phyloP scores from a whole-genome alignment of 305 asterid species.

The Ajuga reptans region DNA sequence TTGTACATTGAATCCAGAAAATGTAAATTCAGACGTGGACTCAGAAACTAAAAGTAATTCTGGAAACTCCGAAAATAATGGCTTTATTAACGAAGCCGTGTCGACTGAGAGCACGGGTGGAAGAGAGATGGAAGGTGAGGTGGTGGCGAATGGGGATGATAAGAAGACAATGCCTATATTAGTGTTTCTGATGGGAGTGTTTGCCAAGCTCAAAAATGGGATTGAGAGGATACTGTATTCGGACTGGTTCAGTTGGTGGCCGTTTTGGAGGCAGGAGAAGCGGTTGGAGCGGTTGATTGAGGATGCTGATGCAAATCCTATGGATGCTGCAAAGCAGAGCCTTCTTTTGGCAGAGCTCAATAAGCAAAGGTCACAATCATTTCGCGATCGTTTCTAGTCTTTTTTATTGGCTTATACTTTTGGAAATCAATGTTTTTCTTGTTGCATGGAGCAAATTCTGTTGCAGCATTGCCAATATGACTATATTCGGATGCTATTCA shows the following conservation, averaged over 20 bases:
- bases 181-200: constrained; percentile 47
- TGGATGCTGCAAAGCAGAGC: constrained; percentile 49
- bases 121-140: constrained; percentile 17
- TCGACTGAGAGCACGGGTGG: constrained; percentile 18
- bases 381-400: neutral
- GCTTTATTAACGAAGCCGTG: constrained; percentile 11
- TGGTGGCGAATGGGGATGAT: constrained; percentile 25
- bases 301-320: constrained; percentile 64
- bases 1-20: constrained; percentile 43
- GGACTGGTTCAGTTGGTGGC: constrained; percentile 63
- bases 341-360: constrained; percentile 62
- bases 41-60: constrained; percentile 20
- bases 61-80: constrained; percentile 19
- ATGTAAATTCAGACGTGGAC: constrained; percentile 27
- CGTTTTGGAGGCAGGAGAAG: constrained; percentile 61
- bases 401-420: neutral
- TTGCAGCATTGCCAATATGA: neutral
- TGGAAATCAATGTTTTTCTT: neutral
- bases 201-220: constrained; percentile 33
- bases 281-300: constrained; percentile 46
- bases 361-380: constrained; percentile 48
- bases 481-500: neutral
- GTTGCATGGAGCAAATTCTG: neutral
- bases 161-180: constrained; percentile 40
- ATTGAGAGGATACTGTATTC: constrained; percentile 35